Evolutionary conservation across 2,329 filamentous ascomycete genomes (phyloP).

Genomic region (Colletotrichum sp.): DNA sequence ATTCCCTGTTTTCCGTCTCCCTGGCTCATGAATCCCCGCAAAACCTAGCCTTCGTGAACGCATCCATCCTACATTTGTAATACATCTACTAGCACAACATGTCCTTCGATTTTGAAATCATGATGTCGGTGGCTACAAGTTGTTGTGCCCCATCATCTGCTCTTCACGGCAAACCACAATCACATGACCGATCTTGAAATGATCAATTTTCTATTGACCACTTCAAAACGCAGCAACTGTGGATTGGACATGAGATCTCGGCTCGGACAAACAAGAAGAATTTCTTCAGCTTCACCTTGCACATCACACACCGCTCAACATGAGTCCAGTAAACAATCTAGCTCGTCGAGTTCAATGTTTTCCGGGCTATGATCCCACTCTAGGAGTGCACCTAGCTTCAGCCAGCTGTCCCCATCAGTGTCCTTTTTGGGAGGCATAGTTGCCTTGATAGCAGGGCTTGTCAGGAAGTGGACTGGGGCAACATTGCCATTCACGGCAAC

Average conservation of each 20-base stretch:
- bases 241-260: not conserved
- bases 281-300: constrained; percentile 1
- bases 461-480: constrained; percentile 47
- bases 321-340: constrained; percentile 84
- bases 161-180: not conserved
- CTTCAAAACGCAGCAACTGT: not conserved
- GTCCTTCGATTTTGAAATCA: not conserved
- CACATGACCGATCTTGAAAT: not conserved
- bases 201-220: not conserved
- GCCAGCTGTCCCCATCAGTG: constrained; percentile 46
- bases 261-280: not conserved
- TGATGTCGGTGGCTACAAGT: not conserved
- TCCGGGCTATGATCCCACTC: constrained; percentile 80
- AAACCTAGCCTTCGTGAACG: not conserved
- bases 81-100: constrained; percentile 1
- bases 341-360: constrained; percentile 89
- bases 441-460: constrained; percentile 62
- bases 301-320: constrained; percentile 52
- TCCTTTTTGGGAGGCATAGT: constrained; percentile 40
- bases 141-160: not conserved
- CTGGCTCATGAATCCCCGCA: not conserved
- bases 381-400: constrained; percentile 47
- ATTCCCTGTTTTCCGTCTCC: not conserved
- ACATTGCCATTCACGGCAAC: constrained; percentile 22
- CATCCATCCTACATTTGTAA: not conserved